Conservation (phyloP, 2,329 filamentous ascomycete species). For the Sarocladiaceae sp. region DNA sequence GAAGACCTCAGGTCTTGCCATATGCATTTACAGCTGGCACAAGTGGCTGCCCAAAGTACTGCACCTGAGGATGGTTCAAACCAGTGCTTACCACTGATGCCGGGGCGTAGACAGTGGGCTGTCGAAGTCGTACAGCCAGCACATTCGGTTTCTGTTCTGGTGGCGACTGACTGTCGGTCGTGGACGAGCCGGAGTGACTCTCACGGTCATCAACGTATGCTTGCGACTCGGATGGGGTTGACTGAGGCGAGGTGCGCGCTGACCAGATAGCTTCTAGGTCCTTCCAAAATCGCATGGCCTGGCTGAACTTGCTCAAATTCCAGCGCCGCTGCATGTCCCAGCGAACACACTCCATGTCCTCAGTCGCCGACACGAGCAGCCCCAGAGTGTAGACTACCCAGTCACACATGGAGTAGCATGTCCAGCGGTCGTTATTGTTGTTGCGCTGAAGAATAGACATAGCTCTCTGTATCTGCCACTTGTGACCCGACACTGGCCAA, state of each 20-base stretch:
- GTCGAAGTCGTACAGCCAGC: too few species aligned
- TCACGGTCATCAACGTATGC: neutral
- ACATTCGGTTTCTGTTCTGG: neutral
- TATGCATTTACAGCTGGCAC: too few species aligned
- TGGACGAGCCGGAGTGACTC: neutral
- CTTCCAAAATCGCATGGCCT: constrained; percentile 13
- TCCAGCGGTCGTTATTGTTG: constrained; percentile 13
- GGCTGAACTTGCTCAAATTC: constrained; percentile 14
- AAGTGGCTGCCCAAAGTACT: too few species aligned
- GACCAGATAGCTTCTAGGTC: constrained; percentile 17
- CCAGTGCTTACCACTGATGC: too few species aligned
- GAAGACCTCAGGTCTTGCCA: too few species aligned
- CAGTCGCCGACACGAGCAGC: constrained; percentile 11
- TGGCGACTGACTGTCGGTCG: neutral
- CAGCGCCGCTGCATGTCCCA: constrained; percentile 15
- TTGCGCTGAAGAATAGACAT: constrained; percentile 13
- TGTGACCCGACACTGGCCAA: constrained; percentile 1
- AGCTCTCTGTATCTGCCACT: constrained; percentile 15
- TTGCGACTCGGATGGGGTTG: neutral
- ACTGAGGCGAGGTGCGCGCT: neutral
- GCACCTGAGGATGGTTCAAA: too few species aligned
- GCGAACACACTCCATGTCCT: constrained; percentile 14
- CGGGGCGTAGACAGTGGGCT: too few species aligned
- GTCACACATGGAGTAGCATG: constrained; percentile 20
- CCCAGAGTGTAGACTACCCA: constrained; percentile 19